Conservation (phyloP, 306 rosid species). For the Amphicarpaea edgeworthii region DNA sequence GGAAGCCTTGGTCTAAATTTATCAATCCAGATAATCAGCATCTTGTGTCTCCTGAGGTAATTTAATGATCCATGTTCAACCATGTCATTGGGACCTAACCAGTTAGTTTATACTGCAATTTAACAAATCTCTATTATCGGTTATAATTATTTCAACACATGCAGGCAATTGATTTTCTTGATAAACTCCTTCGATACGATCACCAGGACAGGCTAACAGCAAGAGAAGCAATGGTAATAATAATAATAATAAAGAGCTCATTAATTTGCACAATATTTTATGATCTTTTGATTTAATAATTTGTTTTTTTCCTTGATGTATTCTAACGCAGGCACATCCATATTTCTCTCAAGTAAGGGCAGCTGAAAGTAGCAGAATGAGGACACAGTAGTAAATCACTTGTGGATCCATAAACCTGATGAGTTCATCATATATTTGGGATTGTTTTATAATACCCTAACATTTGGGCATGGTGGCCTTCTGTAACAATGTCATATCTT, state of each 20-base stretch:
- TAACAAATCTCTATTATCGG: background rate
- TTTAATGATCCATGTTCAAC: slow-evolving; percentile 34
- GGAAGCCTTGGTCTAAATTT: slow-evolving; percentile 97
- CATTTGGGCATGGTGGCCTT: slow-evolving; percentile 41
- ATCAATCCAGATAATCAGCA: slow-evolving; percentile 95
- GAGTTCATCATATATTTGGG: slow-evolving; percentile 49
- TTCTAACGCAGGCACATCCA: slow-evolving; percentile 76
- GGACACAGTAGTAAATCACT: slow-evolving; percentile 59
- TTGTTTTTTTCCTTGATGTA: slow-evolving; percentile 3
- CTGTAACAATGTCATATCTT: slow-evolving; percentile 37
- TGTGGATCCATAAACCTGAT: slow-evolving; percentile 46
- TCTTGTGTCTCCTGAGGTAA: slow-evolving; percentile 96
- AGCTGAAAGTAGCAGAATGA: slow-evolving; percentile 93
- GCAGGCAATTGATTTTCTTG: slow-evolving; percentile 98
- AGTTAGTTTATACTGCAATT: slow-evolving; percentile 2
- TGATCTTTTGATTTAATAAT: background rate
- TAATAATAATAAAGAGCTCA: slow-evolving; percentile 41
- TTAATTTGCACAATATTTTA: background rate
- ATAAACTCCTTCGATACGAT: slow-evolving; percentile 94
- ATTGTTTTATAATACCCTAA: slow-evolving; percentile 53
- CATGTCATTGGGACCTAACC: slow-evolving; percentile 12
- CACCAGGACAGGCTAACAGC: slow-evolving; percentile 98
- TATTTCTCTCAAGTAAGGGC: slow-evolving; percentile 95
- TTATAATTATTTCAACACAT: slow-evolving; percentile 42
- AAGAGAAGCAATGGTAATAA: slow-evolving; percentile 92